These are phyloP conservation scores for Apiospora hydei DNA, from an alignment of 2,329 filamentous ascomycete species.

Conservation along the genomic window DNA sequence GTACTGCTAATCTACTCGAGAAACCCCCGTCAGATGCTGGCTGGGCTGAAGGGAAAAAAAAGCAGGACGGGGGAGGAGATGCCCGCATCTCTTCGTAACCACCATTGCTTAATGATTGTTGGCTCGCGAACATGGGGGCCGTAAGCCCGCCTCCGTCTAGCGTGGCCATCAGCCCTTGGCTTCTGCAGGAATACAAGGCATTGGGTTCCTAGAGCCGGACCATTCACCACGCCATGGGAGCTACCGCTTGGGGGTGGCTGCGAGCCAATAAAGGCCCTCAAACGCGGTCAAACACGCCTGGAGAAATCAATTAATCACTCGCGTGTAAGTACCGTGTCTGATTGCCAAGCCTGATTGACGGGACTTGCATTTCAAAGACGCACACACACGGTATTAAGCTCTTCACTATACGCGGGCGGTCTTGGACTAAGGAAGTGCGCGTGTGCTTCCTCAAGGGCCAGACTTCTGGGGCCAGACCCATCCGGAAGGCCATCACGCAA, in stretches of 20 bases:
- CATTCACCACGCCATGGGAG: constrained; percentile 36
- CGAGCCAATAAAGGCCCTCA: constrained; percentile 44
- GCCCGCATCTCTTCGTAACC: constrained; percentile 8
- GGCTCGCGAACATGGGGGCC: constrained; percentile 24
- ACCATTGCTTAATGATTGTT: constrained; percentile 20
- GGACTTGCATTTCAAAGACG: constrained; percentile 1
- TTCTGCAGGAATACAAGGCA: constrained; percentile 43
- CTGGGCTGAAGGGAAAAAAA: constrained; percentile 17
- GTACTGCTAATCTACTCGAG: constrained; percentile 21
- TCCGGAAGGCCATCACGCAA: constrained; percentile 6
- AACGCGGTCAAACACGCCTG: constrained; percentile 48
- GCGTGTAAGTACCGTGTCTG: constrained; percentile 43
- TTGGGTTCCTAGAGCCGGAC: constrained; percentile 34
- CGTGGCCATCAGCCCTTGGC: constrained; percentile 40
- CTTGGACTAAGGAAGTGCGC: constrained; percentile 4
- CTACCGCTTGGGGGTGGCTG: constrained; percentile 33
- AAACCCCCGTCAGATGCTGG: constrained; percentile 17
- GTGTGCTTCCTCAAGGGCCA: constrained; percentile 7
- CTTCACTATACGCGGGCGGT: not conserved
- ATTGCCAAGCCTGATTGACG: constrained; percentile 24
- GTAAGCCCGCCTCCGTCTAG: constrained; percentile 27
- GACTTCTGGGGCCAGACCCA: constrained; percentile 15
- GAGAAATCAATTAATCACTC: constrained; percentile 48
- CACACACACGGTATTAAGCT: constrained; percentile 8
- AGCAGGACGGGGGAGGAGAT: not conserved